Evolutionary conservation across 2,329 filamentous ascomycete species (phyloP), one percentile per base, ranked within the genome.

Genomic region (Graphilbum sp.): DNA sequence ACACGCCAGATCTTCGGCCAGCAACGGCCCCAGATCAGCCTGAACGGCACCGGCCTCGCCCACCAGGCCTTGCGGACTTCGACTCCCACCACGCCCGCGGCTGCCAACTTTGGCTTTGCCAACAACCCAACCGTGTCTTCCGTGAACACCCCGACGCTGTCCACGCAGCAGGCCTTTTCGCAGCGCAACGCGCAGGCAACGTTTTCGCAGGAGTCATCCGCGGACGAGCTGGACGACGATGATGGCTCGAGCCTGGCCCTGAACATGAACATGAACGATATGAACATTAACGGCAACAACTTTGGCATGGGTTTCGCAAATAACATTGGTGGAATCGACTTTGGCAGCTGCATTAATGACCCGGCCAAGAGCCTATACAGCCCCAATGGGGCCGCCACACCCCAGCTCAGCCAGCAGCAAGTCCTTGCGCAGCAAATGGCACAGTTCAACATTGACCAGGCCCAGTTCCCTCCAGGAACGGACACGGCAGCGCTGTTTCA

Each of bases 61-160:
- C 83, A 83, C 52, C 77, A 90, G 53, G 85, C 80, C 13, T 70
- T 95, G 42, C 79, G 84, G 41, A 83, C 77, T 10, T 92, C 87
- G 5, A 84, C 86, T 45, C 88, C 87, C 1, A 76, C 82, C 4
- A 95, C 88, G 1, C 88, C 88, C 2, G 78, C 79, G 24, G 69
- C 83, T 20, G 72, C 79, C 34, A 76, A 69, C 49, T 85, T 88
- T 51, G 77, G 77, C 36, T 75, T 93, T 47, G 80, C 86, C 54
- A 85, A 93, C 56, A 95, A 95, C 55, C 88, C 88, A 15, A 95
- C 87, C 1, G 88, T 96, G 16, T 98, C 90, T 3, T 95, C 87
- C 4, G 88, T 95, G 39, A 96, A 95, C 56, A 96, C 88, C 0
- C 88, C 88, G 1, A 93, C 87, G 0, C 68, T 96, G 41, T 81